Evolutionary conservation across 2,329 filamentous ascomycete genomes (phyloP).

Genomic region (Cladosporium sp.): DNA sequence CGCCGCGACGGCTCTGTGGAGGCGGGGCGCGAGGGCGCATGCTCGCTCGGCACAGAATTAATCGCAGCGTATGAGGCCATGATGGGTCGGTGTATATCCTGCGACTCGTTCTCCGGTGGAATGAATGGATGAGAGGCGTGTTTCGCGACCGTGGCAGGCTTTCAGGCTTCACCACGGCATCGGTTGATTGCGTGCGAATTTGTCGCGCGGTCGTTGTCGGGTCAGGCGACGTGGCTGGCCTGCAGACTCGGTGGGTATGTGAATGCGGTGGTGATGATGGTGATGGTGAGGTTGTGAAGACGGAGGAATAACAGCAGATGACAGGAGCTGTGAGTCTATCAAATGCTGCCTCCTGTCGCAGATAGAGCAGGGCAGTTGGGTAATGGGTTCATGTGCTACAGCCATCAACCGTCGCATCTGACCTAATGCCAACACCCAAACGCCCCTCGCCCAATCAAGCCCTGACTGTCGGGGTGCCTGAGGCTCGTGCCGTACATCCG

Average conservation of each 20-base stretch:
- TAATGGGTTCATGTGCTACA: constrained; percentile 5
- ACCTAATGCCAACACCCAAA: constrained; percentile 5
- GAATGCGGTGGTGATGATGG: not conserved
- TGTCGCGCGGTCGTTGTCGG: not conserved
- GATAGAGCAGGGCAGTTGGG: not conserved
- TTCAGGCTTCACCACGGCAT: constrained; percentile 1
- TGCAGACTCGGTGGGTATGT: constrained; percentile 2
- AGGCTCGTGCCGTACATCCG: not conserved
- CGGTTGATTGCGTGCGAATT: not conserved
- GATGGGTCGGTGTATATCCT: not conserved
- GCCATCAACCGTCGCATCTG: constrained; percentile 7
- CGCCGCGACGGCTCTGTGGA: constrained; percentile 43
- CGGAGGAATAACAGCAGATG: not conserved
- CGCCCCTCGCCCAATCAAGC: not conserved
- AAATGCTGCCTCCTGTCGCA: constrained; percentile 2
- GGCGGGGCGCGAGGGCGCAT: constrained; percentile 36
- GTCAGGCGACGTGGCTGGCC: constrained; percentile 9
- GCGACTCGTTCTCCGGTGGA: not conserved
- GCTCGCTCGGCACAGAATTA: constrained; percentile 34
- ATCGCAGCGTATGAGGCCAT: constrained; percentile 49
- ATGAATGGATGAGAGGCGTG: not conserved
- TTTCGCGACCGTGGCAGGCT: not conserved
- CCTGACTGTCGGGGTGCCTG: no score
- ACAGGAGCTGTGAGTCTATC: not conserved
- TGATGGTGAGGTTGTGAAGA: not conserved